These are phyloP conservation scores for Xanthoconium stramineum DNA, from an alignment of 768 basidiomycete species.

Conservation along the genomic window DNA sequence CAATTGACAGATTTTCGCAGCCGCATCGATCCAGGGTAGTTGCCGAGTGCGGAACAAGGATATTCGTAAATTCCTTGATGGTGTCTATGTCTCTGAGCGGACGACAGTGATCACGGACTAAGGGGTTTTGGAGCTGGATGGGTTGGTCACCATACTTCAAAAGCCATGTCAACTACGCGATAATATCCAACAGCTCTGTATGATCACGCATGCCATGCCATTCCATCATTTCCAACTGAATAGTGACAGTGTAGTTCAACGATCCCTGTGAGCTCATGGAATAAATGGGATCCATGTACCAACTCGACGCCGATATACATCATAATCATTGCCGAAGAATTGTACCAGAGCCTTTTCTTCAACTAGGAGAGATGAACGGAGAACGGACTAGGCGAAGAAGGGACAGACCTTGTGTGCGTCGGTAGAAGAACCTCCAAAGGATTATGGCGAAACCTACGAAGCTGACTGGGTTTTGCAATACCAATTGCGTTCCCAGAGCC, in stretches of 20 bases:
- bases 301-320: conserved; percentile 68
- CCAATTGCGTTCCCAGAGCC: conserved; percentile 91
- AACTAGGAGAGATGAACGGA: conserved; percentile 40
- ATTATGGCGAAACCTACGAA: conserved; percentile 62
- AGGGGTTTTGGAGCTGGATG: conserved; percentile 4
- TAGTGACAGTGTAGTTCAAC: background rate
- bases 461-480: conserved; percentile 81
- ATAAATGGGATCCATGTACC: conserved; percentile 90
- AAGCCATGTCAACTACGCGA: conserved; percentile 21
- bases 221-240: conserved; percentile 6
- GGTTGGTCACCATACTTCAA: conserved; percentile 10
- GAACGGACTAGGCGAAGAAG: background rate
- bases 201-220: conserved; percentile 26
- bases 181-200: conserved; percentile 24
- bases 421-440: conserved; percentile 85
- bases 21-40: conserved; percentile 94
- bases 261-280: conserved; percentile 39
- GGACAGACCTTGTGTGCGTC: conserved; percentile 70
- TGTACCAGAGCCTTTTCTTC: conserved; percentile 77
- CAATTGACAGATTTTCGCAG: conserved; percentile 36
- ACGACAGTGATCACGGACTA: conserved; percentile 53
- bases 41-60: conserved; percentile 99
- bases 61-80: conserved; percentile 98
- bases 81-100: conserved; percentile 87
- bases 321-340: conserved; percentile 91